Base-by-base conservation (phyloP, 306 rosid species). In the Gastrolobium bilobum region DNA sequence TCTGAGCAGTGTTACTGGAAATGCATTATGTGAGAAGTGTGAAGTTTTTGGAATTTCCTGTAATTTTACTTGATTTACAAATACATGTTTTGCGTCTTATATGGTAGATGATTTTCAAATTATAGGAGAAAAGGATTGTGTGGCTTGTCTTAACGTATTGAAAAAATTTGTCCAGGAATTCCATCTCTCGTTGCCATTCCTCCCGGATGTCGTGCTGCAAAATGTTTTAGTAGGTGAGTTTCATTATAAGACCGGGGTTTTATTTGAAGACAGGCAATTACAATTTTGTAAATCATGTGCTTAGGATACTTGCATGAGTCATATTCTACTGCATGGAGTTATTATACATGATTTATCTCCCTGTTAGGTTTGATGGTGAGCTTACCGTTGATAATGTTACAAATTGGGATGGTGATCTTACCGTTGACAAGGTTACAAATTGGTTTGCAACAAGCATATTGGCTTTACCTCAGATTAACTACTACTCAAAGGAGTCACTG, bases 381-480 rank as follows among this genome's bases (percentile, higher is more conserved):
- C 91, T 83, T 70, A 81, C 92, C 0, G 81, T 84, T 68, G 97
- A 94, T 78, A 86, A 82, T 38, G 84, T 92, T 77, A 91, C 92
- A 67, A 91, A 94, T 87, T 94, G 99, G 98, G 26, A 20, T 20
- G 26, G 26, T 20, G 26, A 20, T 20, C 26, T 20, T 20, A 20
- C 26, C 26, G 81, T 84, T 65, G 97, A 94, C 79, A 86, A 82
- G 42, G 84, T 92, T 77, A 91, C 92, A 67, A 91, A 94, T 87
- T 94, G 99, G 98, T 90, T 94, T 91, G 88, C 94, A 71, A 92
- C 97, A 62, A 83, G 60, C 68, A 62, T 92, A 60, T 83, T 91
- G 75, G 87, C 81, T 74, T 84, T 95, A 83, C 98, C 99, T 79
- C 97, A 90, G 79, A 85, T 92, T 69, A 87, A 82, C 81, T 92